These are phyloP conservation scores for Hemileia vastatrix DNA, from an alignment of 1,284 basidiomycete species.

Conservation along the genomic window DNA sequence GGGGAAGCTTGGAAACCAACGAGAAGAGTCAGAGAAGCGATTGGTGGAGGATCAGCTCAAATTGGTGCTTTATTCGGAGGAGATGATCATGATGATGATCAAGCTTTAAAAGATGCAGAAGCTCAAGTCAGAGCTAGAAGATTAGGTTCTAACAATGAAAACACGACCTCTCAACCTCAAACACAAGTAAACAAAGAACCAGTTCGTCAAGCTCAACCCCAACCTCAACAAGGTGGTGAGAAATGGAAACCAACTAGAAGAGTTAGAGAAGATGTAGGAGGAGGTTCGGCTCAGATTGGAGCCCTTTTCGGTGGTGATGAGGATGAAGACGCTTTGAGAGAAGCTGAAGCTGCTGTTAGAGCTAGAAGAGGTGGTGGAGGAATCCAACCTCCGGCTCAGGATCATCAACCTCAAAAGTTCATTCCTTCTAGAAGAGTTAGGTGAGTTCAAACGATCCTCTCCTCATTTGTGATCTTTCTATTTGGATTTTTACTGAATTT, in stretches of 20 bases:
- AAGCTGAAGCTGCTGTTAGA: background rate
- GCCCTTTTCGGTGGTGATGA: slow-evolving; percentile 30
- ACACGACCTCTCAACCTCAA: background rate
- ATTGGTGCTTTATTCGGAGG: slow-evolving; percentile 33
- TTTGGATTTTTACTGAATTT: background rate
- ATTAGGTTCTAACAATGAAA: background rate
- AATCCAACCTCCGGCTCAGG: background rate
- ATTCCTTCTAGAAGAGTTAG: background rate
- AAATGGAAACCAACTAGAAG: slow-evolving; percentile 29
- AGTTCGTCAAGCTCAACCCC: background rate
- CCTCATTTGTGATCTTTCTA: too few species aligned
- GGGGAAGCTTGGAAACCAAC: slow-evolving; percentile 36
- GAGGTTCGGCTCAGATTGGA: slow-evolving; percentile 31
- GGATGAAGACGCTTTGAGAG: slow-evolving; percentile 19
- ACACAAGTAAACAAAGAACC: background rate
- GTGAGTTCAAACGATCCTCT: background rate
- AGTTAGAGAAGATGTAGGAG: slow-evolving; percentile 33
- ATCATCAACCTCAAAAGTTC: background rate
- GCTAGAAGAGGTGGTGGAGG: background rate
- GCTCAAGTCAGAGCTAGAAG: background rate
- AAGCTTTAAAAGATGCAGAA: background rate
- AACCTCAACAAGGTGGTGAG: background rate
- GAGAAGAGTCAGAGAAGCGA: slow-evolving; percentile 34
- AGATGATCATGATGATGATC: slow-evolving; percentile 21
- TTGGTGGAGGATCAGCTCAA: slow-evolving; percentile 31